Evolutionary conservation across 202 grass and related monocot genomes (phyloP).

Genomic region (Saccharum hybrid): DNA sequence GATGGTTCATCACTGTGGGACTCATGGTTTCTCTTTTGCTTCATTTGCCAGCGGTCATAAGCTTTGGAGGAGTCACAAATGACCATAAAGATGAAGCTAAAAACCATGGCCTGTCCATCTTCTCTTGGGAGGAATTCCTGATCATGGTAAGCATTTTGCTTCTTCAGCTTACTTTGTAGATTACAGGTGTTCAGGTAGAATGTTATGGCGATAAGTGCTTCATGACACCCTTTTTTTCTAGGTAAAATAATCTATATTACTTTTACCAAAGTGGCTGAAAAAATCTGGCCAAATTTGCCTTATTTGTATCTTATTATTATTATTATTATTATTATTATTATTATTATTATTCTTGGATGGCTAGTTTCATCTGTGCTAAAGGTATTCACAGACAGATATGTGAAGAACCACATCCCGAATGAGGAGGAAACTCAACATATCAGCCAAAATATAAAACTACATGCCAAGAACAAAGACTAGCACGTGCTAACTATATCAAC

Average conservation of each 20-base stretch:
- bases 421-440: neutral
- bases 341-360: neutral
- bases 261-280: neutral
- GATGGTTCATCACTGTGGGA: neutral
- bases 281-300: neutral
- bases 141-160: conserved; percentile 56
- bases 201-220: neutral
- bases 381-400: neutral
- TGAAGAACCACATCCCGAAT: neutral
- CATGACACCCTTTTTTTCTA: neutral
- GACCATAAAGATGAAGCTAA: conserved; percentile 73
- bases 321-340: no score
- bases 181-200: neutral
- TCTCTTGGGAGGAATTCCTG: conserved; percentile 91
- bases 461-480: neutral
- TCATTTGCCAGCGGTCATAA: conserved; percentile 62
- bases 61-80: conserved; percentile 85
- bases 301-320: neutral
- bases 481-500: neutral
- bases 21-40: conserved; percentile 1
- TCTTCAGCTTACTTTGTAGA: neutral
- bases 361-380: neutral
- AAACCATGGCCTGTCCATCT: conserved; percentile 71
- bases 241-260: neutral
- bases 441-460: neutral